Conservation (phyloP, 106 monocot species). For the Dioscorea dumetorum region DNA sequence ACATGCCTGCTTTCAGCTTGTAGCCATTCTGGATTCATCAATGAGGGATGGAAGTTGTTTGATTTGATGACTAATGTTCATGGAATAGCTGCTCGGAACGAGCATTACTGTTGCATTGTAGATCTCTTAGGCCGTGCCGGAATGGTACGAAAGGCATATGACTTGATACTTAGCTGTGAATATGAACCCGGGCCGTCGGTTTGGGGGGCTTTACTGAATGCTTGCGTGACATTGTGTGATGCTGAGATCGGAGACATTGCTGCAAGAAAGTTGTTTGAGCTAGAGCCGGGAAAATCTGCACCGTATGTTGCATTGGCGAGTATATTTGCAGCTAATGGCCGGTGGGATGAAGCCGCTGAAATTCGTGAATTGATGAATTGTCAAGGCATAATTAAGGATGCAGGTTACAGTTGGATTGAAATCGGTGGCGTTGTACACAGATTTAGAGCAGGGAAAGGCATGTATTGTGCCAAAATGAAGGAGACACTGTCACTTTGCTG, state of each 20-base stretch:
- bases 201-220: slow-evolving; percentile 37
- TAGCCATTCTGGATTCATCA: slow-evolving; percentile 39
- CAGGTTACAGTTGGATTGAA: slow-evolving; percentile 48
- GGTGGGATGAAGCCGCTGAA: slow-evolving; percentile 18
- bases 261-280: slow-evolving; percentile 24
- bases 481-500: slow-evolving; percentile 8
- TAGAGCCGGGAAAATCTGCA: slow-evolving; percentile 31
- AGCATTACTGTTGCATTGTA: slow-evolving; percentile 51
- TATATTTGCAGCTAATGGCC: slow-evolving; percentile 15
- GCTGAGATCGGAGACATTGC: slow-evolving; percentile 31
- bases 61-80: slow-evolving; percentile 19
- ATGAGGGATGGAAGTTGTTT: slow-evolving; percentile 32
- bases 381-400: slow-evolving; percentile 17
- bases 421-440: slow-evolving; percentile 17
- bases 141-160: slow-evolving; percentile 23
- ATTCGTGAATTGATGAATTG: slow-evolving; percentile 32
- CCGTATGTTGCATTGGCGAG: slow-evolving; percentile 30
- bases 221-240: slow-evolving; percentile 23
- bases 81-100: slow-evolving; percentile 12
- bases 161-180: slow-evolving; percentile 11
- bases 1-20: slow-evolving; percentile 50
- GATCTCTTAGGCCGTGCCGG: slow-evolving; percentile 52
- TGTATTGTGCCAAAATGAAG: slow-evolving; percentile 5
- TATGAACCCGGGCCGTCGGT: slow-evolving; percentile 13
- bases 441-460: slow-evolving; percentile 22